phyloP scores from a whole-genome alignment of 2,329 filamentous ascomycete species.

The Periconia macrospinosa region DNA sequence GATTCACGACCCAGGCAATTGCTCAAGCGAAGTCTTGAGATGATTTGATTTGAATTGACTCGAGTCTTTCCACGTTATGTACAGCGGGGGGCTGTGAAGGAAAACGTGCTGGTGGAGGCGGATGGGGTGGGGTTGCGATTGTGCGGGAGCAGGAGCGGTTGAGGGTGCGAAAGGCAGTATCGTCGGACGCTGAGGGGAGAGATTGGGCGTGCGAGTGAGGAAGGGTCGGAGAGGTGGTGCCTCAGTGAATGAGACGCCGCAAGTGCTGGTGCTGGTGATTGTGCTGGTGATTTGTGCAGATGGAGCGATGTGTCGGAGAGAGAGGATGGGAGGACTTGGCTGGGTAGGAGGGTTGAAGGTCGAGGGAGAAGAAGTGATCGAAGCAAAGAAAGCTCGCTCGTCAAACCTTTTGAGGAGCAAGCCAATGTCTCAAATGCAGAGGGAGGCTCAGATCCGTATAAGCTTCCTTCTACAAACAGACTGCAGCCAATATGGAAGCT shows the following conservation, averaged over 20 bases:
- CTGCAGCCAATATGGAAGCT: background rate
- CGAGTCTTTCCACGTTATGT: conserved; percentile 57
- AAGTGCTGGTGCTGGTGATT: conserved; percentile 33
- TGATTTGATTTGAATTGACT: conserved; percentile 40
- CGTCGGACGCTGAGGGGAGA: conserved; percentile 34
- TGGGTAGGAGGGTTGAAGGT: conserved; percentile 19
- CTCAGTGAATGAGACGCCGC: conserved; percentile 29
- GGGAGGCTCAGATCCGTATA: conserved; percentile 19
- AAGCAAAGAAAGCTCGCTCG: conserved; percentile 43
- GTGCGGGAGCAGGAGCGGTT: conserved; percentile 19
- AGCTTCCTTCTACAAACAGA: background rate
- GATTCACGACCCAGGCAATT: conserved; percentile 35
- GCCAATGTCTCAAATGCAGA: conserved; percentile 25
- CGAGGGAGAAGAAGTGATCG: conserved; percentile 35
- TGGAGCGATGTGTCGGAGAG: conserved; percentile 21
- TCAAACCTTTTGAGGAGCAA: conserved; percentile 42
- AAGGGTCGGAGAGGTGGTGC: conserved; percentile 28
- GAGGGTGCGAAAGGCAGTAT: conserved; percentile 36
- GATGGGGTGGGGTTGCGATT: conserved; percentile 31
- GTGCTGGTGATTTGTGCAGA: conserved; percentile 13
- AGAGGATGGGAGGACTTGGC: conserved; percentile 19
- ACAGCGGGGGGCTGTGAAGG: conserved; percentile 78
- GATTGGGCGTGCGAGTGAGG: conserved; percentile 32
- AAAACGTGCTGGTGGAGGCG: conserved; percentile 84
- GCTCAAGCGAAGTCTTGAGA: conserved; percentile 32